These are phyloP conservation scores for Suhomyces emberorum DNA, from an alignment of 805 yeast species.

Conservation along the genomic window DNA sequence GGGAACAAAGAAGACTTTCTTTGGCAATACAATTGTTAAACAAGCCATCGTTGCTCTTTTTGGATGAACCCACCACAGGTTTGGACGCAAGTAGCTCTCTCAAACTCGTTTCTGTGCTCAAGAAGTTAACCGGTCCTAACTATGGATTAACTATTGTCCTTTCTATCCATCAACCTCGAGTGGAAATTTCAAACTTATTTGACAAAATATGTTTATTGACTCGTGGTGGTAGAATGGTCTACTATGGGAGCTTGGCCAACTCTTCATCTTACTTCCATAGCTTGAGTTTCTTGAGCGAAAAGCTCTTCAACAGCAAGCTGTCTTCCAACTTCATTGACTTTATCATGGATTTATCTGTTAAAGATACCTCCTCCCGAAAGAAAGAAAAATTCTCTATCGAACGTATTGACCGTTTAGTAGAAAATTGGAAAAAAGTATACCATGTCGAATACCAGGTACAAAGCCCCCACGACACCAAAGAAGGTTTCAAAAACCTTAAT, in stretches of 20 bases:
- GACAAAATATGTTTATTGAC: conserved; percentile 25
- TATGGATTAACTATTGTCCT: conserved; percentile 23
- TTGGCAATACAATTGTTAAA: conserved; percentile 24
- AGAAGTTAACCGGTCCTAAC: conserved; percentile 20
- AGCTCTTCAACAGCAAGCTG: conserved; percentile 1
- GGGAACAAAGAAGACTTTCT: conserved; percentile 24
- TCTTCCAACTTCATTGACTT: conserved; percentile 8
- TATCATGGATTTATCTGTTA: conserved; percentile 14
- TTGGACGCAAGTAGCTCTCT: conserved; percentile 25
- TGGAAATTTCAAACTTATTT: conserved; percentile 20
- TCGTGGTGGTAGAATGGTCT: conserved; percentile 24
- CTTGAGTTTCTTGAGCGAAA: conserved; percentile 1
- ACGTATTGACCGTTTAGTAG: conserved; percentile 10
- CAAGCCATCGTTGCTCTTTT: conserved; percentile 21
- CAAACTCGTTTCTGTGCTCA: conserved; percentile 19
- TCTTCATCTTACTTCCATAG: conserved; percentile 16
- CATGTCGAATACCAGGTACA: not conserved
- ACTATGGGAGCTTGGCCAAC: conserved; percentile 18
- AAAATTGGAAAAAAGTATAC: conserved; percentile 8
- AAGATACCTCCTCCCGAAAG: conserved; percentile 10
- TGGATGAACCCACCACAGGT: conserved; percentile 30
- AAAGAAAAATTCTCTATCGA: conserved; percentile 7
- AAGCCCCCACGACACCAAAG: not conserved
- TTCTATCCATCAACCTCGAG: conserved; percentile 26
- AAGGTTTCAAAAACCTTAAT: conserved; percentile 2